phyloP scores from a whole-genome alignment of 2,329 filamentous ascomycete genomes.

The Claviceps sp. region DNA sequence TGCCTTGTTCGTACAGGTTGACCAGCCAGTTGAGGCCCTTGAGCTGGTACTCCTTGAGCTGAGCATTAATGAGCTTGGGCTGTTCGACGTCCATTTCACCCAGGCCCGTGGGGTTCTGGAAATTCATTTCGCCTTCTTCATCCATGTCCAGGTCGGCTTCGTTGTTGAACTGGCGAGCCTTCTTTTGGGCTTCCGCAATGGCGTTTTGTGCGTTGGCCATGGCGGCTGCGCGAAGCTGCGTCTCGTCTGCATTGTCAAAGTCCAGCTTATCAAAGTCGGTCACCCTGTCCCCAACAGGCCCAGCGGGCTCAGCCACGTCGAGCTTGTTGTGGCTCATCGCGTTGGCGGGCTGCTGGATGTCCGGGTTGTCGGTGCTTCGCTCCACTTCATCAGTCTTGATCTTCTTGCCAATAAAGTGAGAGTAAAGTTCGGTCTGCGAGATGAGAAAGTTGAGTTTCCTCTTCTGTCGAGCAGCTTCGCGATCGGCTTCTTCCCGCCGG shows the following conservation, averaged over 20 bases:
- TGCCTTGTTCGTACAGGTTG: constrained; percentile 97
- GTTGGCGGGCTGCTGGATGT: constrained; percentile 43
- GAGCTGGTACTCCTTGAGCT: constrained; percentile 96
- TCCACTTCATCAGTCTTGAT: constrained; percentile 96
- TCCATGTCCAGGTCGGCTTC: constrained; percentile 50
- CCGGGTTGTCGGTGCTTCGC: constrained; percentile 70
- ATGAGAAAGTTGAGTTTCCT: constrained; percentile 99
- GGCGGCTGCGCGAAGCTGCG: constrained; percentile 64
- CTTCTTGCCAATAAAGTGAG: constrained; percentile 98
- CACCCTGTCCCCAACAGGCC: constrained; percentile 52
- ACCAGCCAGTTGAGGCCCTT: constrained; percentile 99
- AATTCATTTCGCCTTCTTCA: constrained; percentile 97
- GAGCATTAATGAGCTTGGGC: constrained; percentile 81
- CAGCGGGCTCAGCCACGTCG: constrained; percentile 39
- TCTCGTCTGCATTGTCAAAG: constrained; percentile 91
- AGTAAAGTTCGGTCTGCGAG: constrained; percentile 96
- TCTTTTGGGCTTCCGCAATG: constrained; percentile 85
- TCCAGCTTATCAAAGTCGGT: constrained; percentile 90
- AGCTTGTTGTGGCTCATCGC: constrained; percentile 27
- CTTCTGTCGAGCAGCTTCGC: constrained; percentile 94
- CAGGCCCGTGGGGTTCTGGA: constrained; percentile 93
- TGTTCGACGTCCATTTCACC: constrained; percentile 91
- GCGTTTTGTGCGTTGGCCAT: constrained; percentile 94
- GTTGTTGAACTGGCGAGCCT: constrained; percentile 86
- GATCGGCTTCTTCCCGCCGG: constrained; percentile 90